A percentile compares a stretch with the other conserved stretches of the same genome.
Evolutionary conservation across 1,284 basidiomycete genomes (phyloP).

Genomic region (Trametes versicolor): DNA sequence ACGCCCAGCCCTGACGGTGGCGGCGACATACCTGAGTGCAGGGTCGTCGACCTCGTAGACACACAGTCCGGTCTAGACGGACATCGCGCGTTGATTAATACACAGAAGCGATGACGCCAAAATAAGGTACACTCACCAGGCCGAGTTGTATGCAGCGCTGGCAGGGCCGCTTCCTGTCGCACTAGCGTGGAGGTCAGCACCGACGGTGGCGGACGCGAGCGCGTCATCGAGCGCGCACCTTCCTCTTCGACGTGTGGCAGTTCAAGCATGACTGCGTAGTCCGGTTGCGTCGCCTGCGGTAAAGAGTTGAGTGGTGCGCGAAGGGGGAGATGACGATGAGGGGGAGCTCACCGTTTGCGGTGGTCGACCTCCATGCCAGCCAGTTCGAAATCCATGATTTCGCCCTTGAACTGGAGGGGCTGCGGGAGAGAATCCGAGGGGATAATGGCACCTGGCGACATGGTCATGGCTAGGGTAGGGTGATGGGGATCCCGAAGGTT

Average conservation of each 20-base stretch:
- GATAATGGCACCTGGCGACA: conserved; percentile 46
- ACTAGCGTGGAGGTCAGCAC: conserved; percentile 53
- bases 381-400: conserved; percentile 75
- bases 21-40: conserved; percentile 68
- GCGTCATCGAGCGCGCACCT: conserved; percentile 58
- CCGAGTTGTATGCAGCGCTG: conserved; percentile 86
- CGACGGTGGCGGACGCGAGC: neutral
- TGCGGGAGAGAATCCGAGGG: conserved; percentile 39
- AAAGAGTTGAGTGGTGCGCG: conserved; percentile 8
- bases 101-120: conserved; percentile 25
- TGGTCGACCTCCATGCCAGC: conserved; percentile 70
- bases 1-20: neutral
- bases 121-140: conserved; percentile 56
- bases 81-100: neutral
- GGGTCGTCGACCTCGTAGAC: conserved; percentile 94
- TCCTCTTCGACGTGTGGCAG: conserved; percentile 92
- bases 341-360: conserved; percentile 48
- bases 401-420: conserved; percentile 65
- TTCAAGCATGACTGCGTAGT: conserved; percentile 91
- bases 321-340: conserved; percentile 8
- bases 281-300: conserved; percentile 79
- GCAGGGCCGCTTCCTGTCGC: conserved; percentile 86
- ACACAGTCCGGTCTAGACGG: conserved; percentile 82
- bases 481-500: conserved; percentile 33
- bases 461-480: conserved; percentile 39